Conservation (phyloP, 495 filamentous ascomycete genomes). For the Tirmania nivea region DNA sequence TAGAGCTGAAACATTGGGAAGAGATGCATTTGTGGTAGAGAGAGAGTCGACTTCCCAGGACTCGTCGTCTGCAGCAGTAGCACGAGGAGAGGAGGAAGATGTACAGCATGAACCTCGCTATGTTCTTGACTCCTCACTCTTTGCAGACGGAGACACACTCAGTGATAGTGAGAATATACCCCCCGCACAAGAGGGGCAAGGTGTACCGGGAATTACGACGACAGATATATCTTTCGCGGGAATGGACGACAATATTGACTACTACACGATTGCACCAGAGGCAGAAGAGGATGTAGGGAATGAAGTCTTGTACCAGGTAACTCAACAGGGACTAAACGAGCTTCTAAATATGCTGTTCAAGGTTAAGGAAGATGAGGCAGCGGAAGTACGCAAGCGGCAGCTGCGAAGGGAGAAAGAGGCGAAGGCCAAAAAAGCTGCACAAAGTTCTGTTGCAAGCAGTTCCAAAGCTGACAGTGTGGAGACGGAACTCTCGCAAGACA, state of each 20-base stretch:
- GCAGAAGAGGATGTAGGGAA: constrained; percentile 63
- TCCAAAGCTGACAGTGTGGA: neutral
- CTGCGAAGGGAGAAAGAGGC: neutral
- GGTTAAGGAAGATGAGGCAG: constrained; percentile 51
- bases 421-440: constrained; percentile 19
- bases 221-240: neutral
- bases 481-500: neutral
- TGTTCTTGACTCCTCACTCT: neutral
- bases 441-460: neutral
- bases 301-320: constrained; percentile 75
- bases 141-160: neutral
- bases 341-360: constrained; percentile 70
- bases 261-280: constrained; percentile 31
- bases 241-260: constrained; percentile 46
- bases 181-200: neutral
- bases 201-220: neutral
- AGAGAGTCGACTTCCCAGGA: neutral
- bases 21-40: constrained; percentile 1
- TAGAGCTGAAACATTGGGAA: neutral
- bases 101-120: too few species aligned
- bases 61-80: neutral
- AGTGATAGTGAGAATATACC: neutral
- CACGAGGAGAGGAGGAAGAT: neutral
- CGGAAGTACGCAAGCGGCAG: constrained; percentile 43
- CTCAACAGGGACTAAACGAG: constrained; percentile 80